Percentiles rank a stretch among this genome's conserved stretches.
Evolutionary conservation across 768 basidiomycete species (phyloP).

Genomic region (Podaxis sp.): DNA sequence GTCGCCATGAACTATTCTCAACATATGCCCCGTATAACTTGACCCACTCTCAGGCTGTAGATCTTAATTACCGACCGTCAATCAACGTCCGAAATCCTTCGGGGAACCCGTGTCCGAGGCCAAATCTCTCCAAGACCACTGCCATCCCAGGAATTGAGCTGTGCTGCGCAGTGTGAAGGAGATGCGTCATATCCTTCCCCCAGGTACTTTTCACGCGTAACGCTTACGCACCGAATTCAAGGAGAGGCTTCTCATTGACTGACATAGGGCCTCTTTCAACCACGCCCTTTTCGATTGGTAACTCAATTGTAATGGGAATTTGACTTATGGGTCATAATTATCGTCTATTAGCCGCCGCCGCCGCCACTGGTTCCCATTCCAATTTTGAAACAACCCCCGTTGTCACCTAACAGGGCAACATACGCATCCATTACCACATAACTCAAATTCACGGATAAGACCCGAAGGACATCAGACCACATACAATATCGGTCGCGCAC

Average conservation of each 20-base stretch:
- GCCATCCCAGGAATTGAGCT: background rate
- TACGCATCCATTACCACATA: background rate
- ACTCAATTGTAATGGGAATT: background rate
- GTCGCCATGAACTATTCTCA: background rate
- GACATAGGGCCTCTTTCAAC: background rate
- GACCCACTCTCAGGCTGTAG: background rate
- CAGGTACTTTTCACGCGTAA: background rate
- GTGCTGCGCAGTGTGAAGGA: background rate
- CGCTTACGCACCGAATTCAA: background rate
- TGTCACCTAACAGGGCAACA: background rate
- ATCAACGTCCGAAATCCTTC: background rate
- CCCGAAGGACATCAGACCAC: conserved; percentile 18
- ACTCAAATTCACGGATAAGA: conserved; percentile 26
- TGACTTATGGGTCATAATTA: conserved; percentile 44
- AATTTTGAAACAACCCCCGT: conserved; percentile 4
- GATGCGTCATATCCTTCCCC: background rate
- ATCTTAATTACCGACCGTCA: background rate
- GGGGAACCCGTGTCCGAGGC: background rate
- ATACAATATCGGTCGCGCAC: background rate
- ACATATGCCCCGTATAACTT: background rate
- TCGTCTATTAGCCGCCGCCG: conserved; percentile 59
- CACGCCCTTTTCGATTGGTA: background rate
- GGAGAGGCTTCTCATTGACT: background rate
- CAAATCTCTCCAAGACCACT: background rate
- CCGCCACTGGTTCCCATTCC: background rate